Percentiles rank a stretch among this genome's conserved stretches.
phyloP scores from a whole-genome alignment of 2,329 filamentous ascomycete genomes.

The Aspergillus clavatus region DNA sequence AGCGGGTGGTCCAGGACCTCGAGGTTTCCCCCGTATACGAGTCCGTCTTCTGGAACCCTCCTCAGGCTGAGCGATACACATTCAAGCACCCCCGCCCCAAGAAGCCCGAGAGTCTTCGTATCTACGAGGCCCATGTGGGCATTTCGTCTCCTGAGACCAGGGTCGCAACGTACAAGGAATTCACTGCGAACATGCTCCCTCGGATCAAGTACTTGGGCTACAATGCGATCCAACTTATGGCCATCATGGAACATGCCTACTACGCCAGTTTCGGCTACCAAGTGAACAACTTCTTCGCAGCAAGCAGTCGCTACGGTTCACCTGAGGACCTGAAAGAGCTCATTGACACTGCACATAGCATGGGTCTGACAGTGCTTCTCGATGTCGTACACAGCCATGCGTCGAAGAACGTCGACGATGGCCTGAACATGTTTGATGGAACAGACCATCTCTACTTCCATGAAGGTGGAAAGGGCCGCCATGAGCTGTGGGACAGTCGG shows the following conservation, averaged over 20 bases:
- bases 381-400: constrained; percentile 98
- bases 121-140: constrained; percentile 98
- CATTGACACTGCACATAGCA: constrained; percentile 85
- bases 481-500: constrained; percentile 93
- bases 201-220: constrained; percentile 88
- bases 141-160: constrained; percentile 88
- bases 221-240: constrained; percentile 98
- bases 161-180: constrained; percentile 95
- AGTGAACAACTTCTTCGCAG: constrained; percentile 97
- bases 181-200: constrained; percentile 85
- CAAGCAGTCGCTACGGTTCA: constrained; percentile 87
- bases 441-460: constrained; percentile 97
- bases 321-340: constrained; percentile 96
- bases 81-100: constrained; percentile 80
- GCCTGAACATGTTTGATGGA: constrained; percentile 92
- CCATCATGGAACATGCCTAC: constrained; percentile 98
- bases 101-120: constrained; percentile 79
- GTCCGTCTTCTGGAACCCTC: constrained; percentile 95
- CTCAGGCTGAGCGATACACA: constrained; percentile 66
- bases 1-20: constrained; percentile 90
- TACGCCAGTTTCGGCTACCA: constrained; percentile 99
- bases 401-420: constrained; percentile 94
- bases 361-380: constrained; percentile 86
- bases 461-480: constrained; percentile 72
- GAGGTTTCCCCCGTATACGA: constrained; percentile 88